Evolutionary conservation across 129 eudicot genomes (phyloP), one percentile per base, ranked within the genome.

Genomic region (Heracleum sosnowskyi): DNA sequence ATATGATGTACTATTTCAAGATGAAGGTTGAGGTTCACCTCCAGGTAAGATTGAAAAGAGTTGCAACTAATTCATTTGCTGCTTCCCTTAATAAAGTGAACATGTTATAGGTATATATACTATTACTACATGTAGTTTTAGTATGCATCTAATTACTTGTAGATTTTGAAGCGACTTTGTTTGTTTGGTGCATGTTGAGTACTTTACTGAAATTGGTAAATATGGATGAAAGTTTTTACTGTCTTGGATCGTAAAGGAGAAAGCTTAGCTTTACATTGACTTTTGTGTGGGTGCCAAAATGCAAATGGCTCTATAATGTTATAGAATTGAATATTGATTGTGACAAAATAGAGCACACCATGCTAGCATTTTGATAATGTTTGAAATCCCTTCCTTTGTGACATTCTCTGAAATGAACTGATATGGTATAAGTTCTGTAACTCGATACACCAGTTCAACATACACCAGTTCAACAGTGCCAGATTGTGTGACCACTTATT

Each of bases 1-100:
- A 91, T 80, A 91, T 94, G 91, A 94, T 97, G 11, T 94, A 94
- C 82, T 88, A 97, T 11, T 81, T 97, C 69, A 87, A 88, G 79
- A 88, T 94, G 83, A 88, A 81, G 40, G 94, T 94, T 29, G 80
- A 91, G 44, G 78, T 87, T 55, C 89, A 84, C 24, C 78, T 81
- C 75, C 85, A 94, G 96, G 98, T 94, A 55, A 66, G 39, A 39
- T 24, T 41, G 13, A 40, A 71, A 71, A 10, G 76, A 73, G 12
- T 17, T 76, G 49, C 37, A 13, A 10, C 51, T 76, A 31, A 31
- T 63, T 28, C 47, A 11, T 4, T 7, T 31, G 5, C 20, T 74
- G 41, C 12, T 16, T 36, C 4, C 55, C 55, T 26, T 0, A 39
- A 3, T 47, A n/a, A 18, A 12, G 75, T 71, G 47, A 13, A 22